Percentiles rank a stretch among this genome's conserved stretches.
Evolutionary conservation across 2,329 filamentous ascomycete species (phyloP).

Genomic region (Monilinia polystroma): DNA sequence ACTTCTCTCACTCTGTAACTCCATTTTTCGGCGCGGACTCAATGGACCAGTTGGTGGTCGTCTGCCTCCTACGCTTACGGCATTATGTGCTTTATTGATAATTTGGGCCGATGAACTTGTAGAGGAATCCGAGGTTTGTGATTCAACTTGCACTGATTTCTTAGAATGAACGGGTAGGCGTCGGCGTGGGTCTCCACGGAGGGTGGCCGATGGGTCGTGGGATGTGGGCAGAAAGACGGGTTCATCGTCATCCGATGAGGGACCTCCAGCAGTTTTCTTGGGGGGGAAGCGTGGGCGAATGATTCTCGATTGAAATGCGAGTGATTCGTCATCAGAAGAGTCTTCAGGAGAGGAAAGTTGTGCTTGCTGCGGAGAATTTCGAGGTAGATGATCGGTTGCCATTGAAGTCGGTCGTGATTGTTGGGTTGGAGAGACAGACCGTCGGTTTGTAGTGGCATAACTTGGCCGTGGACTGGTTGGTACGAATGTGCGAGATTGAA

Average conservation of each 20-base stretch:
- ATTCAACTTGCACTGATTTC: slow-evolving; percentile 33
- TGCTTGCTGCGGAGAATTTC: slow-evolving; percentile 27
- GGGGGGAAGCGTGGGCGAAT: slow-evolving; percentile 36
- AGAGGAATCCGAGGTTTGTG: slow-evolving; percentile 61
- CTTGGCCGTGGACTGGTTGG: slow-evolving; percentile 35
- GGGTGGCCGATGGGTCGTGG: slow-evolving; percentile 38
- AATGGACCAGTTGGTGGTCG: slow-evolving; percentile 45
- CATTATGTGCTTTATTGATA: slow-evolving; percentile 25
- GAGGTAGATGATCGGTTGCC: slow-evolving; percentile 21
- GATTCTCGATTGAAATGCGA: slow-evolving; percentile 36
- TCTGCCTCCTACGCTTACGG: slow-evolving; percentile 10
- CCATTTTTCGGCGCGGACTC: slow-evolving; percentile 59
- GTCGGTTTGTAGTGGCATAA: slow-evolving; percentile 32
- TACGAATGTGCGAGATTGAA: slow-evolving; percentile 34
- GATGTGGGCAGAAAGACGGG: slow-evolving; percentile 33
- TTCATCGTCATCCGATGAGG: slow-evolving; percentile 37
- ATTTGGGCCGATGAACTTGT: slow-evolving; percentile 46
- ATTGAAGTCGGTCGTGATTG: slow-evolving; percentile 28
- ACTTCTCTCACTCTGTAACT: slow-evolving; percentile 62
- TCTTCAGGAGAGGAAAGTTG: slow-evolving; percentile 31
- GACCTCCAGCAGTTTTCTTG: slow-evolving; percentile 35
- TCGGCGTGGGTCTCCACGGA: slow-evolving; percentile 34
- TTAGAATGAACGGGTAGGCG: slow-evolving; percentile 26
- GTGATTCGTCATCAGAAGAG: slow-evolving; percentile 31
- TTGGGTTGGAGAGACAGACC: slow-evolving; percentile 35